A percentile compares a stretch with the other conserved stretches of the same genome.
Evolutionary conservation across 2,329 filamentous ascomycete species (phyloP).

Genomic region (Thielaviopsis populi): DNA sequence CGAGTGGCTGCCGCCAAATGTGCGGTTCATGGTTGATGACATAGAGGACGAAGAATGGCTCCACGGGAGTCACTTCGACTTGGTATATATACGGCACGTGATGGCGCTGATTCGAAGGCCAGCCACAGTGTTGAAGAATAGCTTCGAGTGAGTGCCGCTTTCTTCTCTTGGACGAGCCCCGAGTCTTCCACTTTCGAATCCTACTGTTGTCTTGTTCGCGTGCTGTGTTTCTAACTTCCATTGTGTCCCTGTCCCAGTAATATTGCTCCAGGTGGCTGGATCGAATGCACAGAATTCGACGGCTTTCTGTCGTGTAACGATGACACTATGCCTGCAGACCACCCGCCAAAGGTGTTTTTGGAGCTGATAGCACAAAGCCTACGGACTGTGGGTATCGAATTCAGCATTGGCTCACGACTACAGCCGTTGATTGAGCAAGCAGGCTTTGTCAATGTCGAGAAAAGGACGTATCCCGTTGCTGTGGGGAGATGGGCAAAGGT

Average conservation of each 20-base stretch:
- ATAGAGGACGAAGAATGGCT: slow-evolving; percentile 42
- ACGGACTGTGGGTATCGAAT: slow-evolving; percentile 27
- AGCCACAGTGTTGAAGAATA: slow-evolving; percentile 30
- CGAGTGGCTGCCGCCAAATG: slow-evolving; percentile 40
- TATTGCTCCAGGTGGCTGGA: slow-evolving; percentile 31
- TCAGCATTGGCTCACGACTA: slow-evolving; percentile 25
- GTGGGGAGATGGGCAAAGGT: slow-evolving; percentile 32
- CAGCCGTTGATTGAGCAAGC: slow-evolving; percentile 25
- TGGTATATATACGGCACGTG: slow-evolving; percentile 37
- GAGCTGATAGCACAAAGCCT: slow-evolving; percentile 24
- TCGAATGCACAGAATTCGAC: slow-evolving; percentile 36
- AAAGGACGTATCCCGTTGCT: slow-evolving; percentile 28
- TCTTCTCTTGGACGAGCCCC: too few species aligned
- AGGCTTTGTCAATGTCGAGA: slow-evolving; percentile 32
- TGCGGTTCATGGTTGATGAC: slow-evolving; percentile 49
- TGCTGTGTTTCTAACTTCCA: background rate
- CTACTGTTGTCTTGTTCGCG: background rate
- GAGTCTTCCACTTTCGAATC: background rate
- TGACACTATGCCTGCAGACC: slow-evolving; percentile 28
- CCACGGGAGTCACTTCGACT: slow-evolving; percentile 35
- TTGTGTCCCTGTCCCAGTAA: slow-evolving; percentile 16
- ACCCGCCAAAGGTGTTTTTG: slow-evolving; percentile 26
- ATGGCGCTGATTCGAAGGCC: slow-evolving; percentile 38
- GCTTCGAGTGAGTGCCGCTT: slow-evolving; percentile 23
- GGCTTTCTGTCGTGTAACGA: slow-evolving; percentile 30